These are phyloP conservation scores for Boletus tylopilopsis DNA, from an alignment of 768 basidiomycete genomes.

Conservation along the genomic window DNA sequence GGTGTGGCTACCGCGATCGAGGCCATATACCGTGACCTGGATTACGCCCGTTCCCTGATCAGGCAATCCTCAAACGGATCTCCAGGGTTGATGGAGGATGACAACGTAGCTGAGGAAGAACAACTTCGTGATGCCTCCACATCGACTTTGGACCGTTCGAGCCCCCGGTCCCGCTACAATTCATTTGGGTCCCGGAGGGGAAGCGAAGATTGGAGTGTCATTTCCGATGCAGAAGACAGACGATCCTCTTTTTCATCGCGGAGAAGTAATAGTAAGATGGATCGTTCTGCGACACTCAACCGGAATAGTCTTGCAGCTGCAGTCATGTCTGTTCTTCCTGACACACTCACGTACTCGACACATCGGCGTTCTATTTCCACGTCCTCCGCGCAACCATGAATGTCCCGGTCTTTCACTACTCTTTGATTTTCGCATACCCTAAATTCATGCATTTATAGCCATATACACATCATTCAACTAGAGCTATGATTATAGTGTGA, in stretches of 20 bases:
- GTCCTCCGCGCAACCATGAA: slow-evolving; percentile 25
- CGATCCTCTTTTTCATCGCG: slow-evolving; percentile 54
- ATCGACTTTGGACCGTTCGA: slow-evolving; percentile 32
- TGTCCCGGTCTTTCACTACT: neutral
- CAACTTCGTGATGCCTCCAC: slow-evolving; percentile 27
- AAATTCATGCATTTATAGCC: neutral
- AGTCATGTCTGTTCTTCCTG: slow-evolving; percentile 59
- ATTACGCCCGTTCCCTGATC: slow-evolving; percentile 87
- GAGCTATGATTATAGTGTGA: slow-evolving; percentile 39
- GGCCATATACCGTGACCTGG: slow-evolving; percentile 92
- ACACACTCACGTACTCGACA: slow-evolving; percentile 43
- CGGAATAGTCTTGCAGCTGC: slow-evolving; percentile 63
- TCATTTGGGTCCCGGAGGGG: slow-evolving; percentile 54
- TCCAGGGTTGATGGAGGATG: slow-evolving; percentile 19
- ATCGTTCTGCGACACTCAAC: slow-evolving; percentile 40
- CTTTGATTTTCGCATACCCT: too few species aligned
- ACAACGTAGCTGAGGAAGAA: slow-evolving; percentile 28
- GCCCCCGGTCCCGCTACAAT: slow-evolving; percentile 45
- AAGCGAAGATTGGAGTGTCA: slow-evolving; percentile 87
- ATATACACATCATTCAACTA: slow-evolving; percentile 19
- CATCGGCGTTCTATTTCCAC: slow-evolving; percentile 39
- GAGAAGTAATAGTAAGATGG: slow-evolving; percentile 36
- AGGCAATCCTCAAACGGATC: slow-evolving; percentile 44
- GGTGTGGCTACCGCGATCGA: slow-evolving; percentile 94
- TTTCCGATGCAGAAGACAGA: slow-evolving; percentile 69